phyloP scores from a whole-genome alignment of 768 basidiomycete species.

The Heimioporus sp. region DNA sequence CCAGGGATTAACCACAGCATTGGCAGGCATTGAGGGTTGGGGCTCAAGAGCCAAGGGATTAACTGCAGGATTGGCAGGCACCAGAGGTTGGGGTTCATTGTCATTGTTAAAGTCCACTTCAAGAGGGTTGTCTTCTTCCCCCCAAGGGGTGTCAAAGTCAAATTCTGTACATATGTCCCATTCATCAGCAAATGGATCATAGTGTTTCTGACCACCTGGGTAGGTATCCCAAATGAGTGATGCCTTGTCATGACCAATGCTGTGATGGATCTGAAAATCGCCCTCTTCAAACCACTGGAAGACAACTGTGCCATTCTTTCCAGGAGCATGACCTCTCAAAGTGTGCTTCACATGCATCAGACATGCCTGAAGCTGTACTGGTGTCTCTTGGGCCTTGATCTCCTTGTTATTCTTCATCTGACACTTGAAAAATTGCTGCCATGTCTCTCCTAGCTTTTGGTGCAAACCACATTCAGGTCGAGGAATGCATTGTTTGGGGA shows the following conservation, averaged over 20 bases:
- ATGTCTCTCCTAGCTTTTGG: too few relatives aligned
- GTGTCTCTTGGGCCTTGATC: background rate
- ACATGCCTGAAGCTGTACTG: background rate
- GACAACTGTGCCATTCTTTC: background rate
- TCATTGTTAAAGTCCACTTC: too few relatives aligned
- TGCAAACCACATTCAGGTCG: too few relatives aligned
- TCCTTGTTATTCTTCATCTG: background rate
- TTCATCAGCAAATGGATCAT: background rate
- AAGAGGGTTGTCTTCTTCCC: too few relatives aligned
- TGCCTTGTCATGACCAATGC: background rate
- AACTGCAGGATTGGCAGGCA: too few relatives aligned
- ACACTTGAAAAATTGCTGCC: background rate
- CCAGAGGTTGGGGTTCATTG: too few relatives aligned
- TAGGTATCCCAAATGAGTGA: background rate
- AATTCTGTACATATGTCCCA: conserved; percentile 4
- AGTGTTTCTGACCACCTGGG: background rate
- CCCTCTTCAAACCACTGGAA: background rate
- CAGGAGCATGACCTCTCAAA: background rate
- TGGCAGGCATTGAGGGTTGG: too few relatives aligned
- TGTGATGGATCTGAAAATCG: background rate
- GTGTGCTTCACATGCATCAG: background rate
- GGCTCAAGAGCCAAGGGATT: too few relatives aligned
- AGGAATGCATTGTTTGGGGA: too few relatives aligned
- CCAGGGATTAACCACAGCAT: too few relatives aligned
- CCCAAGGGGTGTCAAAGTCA: background rate